phyloP scores from a whole-genome alignment of 192 early-diverging fungal genomes.

The Coemansia sp. region DNA sequence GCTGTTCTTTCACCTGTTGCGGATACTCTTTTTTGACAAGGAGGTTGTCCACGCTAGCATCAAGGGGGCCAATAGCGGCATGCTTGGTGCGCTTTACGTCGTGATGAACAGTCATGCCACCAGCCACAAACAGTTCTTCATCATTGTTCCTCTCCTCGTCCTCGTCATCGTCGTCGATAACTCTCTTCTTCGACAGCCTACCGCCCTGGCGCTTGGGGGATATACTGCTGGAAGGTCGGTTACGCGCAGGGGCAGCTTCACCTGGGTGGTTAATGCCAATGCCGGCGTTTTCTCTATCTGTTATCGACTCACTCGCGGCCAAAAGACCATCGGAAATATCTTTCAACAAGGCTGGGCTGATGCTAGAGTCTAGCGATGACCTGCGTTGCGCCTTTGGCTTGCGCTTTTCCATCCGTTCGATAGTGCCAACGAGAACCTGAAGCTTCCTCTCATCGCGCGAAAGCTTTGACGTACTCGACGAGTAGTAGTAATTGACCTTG shows the following conservation, averaged over 20 bases:
- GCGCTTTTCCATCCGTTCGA: constrained; percentile 65
- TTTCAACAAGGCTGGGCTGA: background rate
- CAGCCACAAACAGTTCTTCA: background rate
- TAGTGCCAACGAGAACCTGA: constrained; percentile 63
- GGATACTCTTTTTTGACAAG: constrained; percentile 1
- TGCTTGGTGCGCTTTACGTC: constrained; percentile 13
- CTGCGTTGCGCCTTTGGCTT: constrained; percentile 43
- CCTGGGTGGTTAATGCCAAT: background rate
- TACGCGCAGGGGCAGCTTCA: background rate
- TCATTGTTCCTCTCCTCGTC: constrained; percentile 1
- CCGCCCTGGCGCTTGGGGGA: constrained; percentile 26
- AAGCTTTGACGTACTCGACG: constrained; percentile 50
- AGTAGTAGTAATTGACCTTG: constrained; percentile 49
- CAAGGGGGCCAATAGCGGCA: background rate
- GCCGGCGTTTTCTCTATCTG: background rate
- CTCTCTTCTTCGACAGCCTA: constrained; percentile 24
- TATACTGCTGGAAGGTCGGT: constrained; percentile 8
- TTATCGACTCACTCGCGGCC: background rate
- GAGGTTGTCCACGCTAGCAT: background rate
- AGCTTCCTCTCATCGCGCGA: constrained; percentile 73
- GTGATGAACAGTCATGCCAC: background rate
- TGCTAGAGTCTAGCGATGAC: constrained; percentile 3
- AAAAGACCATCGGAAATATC: background rate
- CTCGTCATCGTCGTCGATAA: constrained; percentile 30
- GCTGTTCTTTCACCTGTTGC: background rate